A percentile compares a stretch with the other conserved stretches of the same genome.
These are phyloP conservation scores for Geotrichum siamense DNA, from an alignment of 1,139 yeast species.

Conservation along the genomic window DNA sequence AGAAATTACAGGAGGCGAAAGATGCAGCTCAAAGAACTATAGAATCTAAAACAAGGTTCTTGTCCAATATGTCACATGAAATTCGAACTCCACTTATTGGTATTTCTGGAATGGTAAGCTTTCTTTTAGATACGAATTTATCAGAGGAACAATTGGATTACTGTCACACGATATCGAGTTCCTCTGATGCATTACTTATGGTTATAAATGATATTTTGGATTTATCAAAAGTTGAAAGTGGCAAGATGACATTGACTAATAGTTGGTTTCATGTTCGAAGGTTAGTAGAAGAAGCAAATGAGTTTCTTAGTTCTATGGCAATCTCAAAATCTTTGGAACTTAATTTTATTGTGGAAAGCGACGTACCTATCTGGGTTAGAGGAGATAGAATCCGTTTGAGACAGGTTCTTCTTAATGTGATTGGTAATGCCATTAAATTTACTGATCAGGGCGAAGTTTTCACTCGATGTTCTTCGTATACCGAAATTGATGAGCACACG, in stretches of 20 bases:
- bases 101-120: constrained; percentile 91
- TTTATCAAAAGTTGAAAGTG: constrained; percentile 77
- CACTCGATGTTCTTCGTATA: constrained; percentile 27
- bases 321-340: constrained; percentile 68
- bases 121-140: constrained; percentile 71
- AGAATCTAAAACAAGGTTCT: constrained; percentile 84
- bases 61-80: constrained; percentile 76
- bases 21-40: constrained; percentile 87
- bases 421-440: constrained; percentile 79
- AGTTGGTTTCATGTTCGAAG: constrained; percentile 70
- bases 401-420: constrained; percentile 82
- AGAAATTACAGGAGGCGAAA: constrained; percentile 71
- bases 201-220: constrained; percentile 77
- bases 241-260: constrained; percentile 74
- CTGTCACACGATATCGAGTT: constrained; percentile 71
- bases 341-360: constrained; percentile 67
- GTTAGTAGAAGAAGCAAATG: constrained; percentile 71
- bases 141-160: constrained; percentile 77
- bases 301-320: constrained; percentile 71
- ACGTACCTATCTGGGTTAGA: constrained; percentile 72
- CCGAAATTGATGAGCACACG: constrained; percentile 16
- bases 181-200: constrained; percentile 67
- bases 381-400: constrained; percentile 86
- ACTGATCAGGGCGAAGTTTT: constrained; percentile 66
- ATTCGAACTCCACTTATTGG: constrained; percentile 89